Base-by-base conservation (phyloP, 1,284 basidiomycete genomes). In the Naganishia albida region DNA sequence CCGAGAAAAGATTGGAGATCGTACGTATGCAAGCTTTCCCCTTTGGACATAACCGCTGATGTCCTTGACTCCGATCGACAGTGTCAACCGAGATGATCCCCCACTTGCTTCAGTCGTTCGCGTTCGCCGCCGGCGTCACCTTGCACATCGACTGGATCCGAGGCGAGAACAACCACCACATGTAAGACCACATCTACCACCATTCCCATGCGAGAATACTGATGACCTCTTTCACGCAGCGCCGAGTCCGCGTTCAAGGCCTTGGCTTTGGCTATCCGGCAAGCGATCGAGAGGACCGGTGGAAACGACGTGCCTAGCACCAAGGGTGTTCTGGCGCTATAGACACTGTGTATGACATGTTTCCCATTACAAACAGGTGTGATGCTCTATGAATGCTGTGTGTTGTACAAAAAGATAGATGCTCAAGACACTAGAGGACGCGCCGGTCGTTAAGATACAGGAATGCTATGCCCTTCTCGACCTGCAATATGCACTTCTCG, bases 211-310 rank as follows among this genome's bases (percentile, higher is more conserved):
- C 44, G 54, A 34, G 6, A 52, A 26, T 43, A 20, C 59, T 67
- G 34, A 67, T 40, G 18, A n/a, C 15, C 43, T n/a, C 46, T 42
- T 3, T 53, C n/a, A 23, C 62, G 10, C 72, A 93, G 95, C 67
- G 86, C 93, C 39, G 96, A 99, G 79, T 92, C 93, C 4, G 92
- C 94, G 7, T 99, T 99, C 85, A 99, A 99, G 81, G 95, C 95
- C 0, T 80, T 98, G 28, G 96, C 95, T 0, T 82, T 99, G 20
- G 96, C 96, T 3, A 93, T 99, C 73, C 87, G 90, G 70, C 88
- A 97, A 79, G 96, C 96, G 18, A 90, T 96, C 68, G 86, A 92
- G 73, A 83, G 84, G 70, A 99, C 95, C 0, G 94, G 94, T 7
- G 85, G 89, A 16, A 84, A 87, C 72, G 96, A 99, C 70, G 88